Evolutionary conservation across 306 rosid genomes (phyloP).

Genomic region (Medicago arabica): DNA sequence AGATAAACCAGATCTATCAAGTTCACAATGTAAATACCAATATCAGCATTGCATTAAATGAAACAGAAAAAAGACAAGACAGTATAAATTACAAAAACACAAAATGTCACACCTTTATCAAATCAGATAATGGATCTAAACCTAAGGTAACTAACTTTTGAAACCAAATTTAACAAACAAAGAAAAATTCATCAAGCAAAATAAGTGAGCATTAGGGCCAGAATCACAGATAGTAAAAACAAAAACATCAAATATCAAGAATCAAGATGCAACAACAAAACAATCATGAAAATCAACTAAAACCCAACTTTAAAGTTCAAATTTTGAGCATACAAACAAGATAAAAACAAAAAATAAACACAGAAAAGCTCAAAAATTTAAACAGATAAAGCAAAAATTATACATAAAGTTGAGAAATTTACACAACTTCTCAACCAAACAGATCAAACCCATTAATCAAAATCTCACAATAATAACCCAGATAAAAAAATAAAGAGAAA

Average conservation of each 20-base stretch:
- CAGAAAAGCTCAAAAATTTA: constrained; percentile 24
- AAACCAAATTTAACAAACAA: constrained; percentile 40
- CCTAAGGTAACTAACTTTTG: constrained; percentile 32
- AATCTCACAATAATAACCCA: constrained; percentile 30
- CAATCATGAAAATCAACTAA: not conserved
- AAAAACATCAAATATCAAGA: constrained; percentile 7
- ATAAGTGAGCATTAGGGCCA: constrained; percentile 19
- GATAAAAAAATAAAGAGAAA: not conserved
- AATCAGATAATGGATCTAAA: constrained; percentile 53
- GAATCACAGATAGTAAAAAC: constrained; percentile 11
- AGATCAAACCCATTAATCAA: constrained; percentile 55
- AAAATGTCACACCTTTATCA: constrained; percentile 34
- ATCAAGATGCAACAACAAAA: not conserved
- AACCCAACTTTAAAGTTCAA: not conserved
- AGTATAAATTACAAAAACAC: constrained; percentile 11
- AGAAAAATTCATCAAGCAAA: constrained; percentile 13
- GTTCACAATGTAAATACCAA: constrained; percentile 45
- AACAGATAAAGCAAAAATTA: not conserved
- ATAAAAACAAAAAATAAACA: not conserved
- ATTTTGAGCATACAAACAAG: not conserved
- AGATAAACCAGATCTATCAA: constrained; percentile 71
- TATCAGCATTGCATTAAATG: constrained; percentile 33
- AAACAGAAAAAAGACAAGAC: constrained; percentile 26
- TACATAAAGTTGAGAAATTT: constrained; percentile 17
- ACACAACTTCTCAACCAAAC: constrained; percentile 13